Evolutionary conservation across 1,139 yeast genomes (phyloP).

Genomic region (Taiozyma sp.): DNA sequence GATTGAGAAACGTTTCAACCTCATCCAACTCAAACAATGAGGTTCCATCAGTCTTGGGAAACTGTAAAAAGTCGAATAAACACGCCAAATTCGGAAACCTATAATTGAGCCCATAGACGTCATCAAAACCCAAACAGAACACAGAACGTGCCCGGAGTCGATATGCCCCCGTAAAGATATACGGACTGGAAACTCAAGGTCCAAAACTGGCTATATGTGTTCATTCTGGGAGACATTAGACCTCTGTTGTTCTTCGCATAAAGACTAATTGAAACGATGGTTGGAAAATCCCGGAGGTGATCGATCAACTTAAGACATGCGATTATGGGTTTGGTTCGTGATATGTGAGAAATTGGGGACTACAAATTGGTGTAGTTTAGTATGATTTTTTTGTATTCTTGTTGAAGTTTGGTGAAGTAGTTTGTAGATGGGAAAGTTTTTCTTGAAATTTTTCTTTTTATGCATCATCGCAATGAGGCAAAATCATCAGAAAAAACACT

Average conservation of each 20-base stretch:
- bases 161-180: not conserved
- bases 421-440: not conserved
- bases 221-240: not conserved
- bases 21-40: not conserved
- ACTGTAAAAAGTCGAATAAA: not conserved
- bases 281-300: constrained; percentile 16
- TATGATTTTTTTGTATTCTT: not conserved
- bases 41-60: not conserved
- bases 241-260: constrained; percentile 31
- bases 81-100: not conserved
- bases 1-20: not conserved
- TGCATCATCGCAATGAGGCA: too few relatives aligned
- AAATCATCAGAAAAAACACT: too few relatives aligned
- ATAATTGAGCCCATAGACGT: not conserved
- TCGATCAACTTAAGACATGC: constrained; percentile 39
- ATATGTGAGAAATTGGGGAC: not conserved
- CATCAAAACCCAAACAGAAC: not conserved
- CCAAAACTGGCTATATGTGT: not conserved
- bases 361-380: not conserved
- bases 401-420: too few relatives aligned
- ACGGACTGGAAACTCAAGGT: not conserved
- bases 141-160: not conserved
- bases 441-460: too few relatives aligned
- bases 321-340: constrained; percentile 3
- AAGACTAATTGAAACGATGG: constrained; percentile 39